Evolutionary conservation across 139 green algal genomes (phyloP).

Genomic region (Coelastrella sp.): DNA sequence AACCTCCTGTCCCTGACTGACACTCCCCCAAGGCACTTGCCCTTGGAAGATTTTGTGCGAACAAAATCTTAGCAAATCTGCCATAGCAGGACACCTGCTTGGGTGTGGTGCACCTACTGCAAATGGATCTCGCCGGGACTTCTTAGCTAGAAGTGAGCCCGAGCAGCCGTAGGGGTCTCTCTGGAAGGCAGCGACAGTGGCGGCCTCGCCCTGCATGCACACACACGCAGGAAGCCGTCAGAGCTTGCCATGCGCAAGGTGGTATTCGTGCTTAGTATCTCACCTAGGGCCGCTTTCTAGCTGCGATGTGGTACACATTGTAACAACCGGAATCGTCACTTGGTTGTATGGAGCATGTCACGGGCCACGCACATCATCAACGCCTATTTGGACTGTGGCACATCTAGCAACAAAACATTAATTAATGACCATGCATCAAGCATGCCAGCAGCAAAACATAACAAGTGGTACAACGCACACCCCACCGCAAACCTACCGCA

Average conservation of each 20-base stretch:
- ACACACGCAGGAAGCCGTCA: background rate
- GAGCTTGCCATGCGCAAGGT: background rate
- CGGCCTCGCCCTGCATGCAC: constrained; percentile 55
- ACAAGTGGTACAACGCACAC: too few species aligned
- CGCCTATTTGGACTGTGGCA: too few species aligned
- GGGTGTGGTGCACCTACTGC: constrained; percentile 68
- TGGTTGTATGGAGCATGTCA: too few species aligned
- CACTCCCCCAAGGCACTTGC: constrained; percentile 53
- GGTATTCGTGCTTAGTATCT: too few species aligned
- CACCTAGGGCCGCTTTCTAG: too few species aligned
- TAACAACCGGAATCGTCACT: too few species aligned
- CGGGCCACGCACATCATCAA: too few species aligned
- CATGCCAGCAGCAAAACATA: background rate
- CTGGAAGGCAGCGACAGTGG: constrained; percentile 69
- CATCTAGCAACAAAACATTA: too few species aligned
- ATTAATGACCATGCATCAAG: background rate
- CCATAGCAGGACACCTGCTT: constrained; percentile 77
- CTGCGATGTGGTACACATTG: too few species aligned
- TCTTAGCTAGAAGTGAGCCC: constrained; percentile 73
- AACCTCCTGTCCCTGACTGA: too few species aligned
- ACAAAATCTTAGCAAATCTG: constrained; percentile 68
- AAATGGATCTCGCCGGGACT: constrained; percentile 79
- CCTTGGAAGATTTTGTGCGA: constrained; percentile 46
- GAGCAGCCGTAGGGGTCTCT: constrained; percentile 84
- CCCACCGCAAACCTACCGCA: constrained; percentile 48